Conservation (phyloP, 805 yeast genomes). For the Yamadazyma paraphyllophila region DNA sequence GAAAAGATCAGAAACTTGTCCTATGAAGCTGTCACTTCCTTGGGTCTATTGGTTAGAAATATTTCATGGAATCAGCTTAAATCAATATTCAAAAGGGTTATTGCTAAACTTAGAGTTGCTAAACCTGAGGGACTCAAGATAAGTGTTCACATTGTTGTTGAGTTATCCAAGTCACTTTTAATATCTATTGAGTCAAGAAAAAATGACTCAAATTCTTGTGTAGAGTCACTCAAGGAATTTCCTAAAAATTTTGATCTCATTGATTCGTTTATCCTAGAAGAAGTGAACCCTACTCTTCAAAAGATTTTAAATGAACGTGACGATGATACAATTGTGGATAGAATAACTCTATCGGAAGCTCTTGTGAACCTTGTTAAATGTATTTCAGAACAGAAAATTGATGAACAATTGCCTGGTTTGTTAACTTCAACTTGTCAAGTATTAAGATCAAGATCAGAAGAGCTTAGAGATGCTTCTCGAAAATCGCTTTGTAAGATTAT, state of each 20-base stretch:
- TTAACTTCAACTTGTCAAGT: slow-evolving; percentile 87
- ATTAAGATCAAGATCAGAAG: slow-evolving; percentile 80
- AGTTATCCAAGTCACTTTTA: slow-evolving; percentile 51
- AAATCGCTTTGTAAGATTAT: slow-evolving; percentile 68
- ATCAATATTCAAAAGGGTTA: slow-evolving; percentile 70
- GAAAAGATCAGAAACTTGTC: slow-evolving; percentile 57
- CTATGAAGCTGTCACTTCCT: slow-evolving; percentile 62
- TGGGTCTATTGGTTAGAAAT: slow-evolving; percentile 55
- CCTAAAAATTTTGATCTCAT: slow-evolving; percentile 26
- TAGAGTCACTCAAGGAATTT: slow-evolving; percentile 22
- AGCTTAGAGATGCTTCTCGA: slow-evolving; percentile 82
- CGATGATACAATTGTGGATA: slow-evolving; percentile 70
- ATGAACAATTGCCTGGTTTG: slow-evolving; percentile 70
- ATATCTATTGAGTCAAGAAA: slow-evolving; percentile 19
- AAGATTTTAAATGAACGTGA: slow-evolving; percentile 61
- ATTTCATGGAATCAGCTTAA: slow-evolving; percentile 79
- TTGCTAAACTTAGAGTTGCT: slow-evolving; percentile 39
- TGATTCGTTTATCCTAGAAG: slow-evolving; percentile 47
- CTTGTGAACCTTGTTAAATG: slow-evolving; percentile 65
- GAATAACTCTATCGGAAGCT: slow-evolving; percentile 83
- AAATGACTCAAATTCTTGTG: neutral
- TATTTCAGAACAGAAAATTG: slow-evolving; percentile 54
- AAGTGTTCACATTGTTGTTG: slow-evolving; percentile 56
- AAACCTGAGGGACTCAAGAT: slow-evolving; percentile 51
- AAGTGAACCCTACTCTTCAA: slow-evolving; percentile 60